phyloP scores from a whole-genome alignment of 208 protist genomes.

The Wallacemonas collosoma region DNA sequence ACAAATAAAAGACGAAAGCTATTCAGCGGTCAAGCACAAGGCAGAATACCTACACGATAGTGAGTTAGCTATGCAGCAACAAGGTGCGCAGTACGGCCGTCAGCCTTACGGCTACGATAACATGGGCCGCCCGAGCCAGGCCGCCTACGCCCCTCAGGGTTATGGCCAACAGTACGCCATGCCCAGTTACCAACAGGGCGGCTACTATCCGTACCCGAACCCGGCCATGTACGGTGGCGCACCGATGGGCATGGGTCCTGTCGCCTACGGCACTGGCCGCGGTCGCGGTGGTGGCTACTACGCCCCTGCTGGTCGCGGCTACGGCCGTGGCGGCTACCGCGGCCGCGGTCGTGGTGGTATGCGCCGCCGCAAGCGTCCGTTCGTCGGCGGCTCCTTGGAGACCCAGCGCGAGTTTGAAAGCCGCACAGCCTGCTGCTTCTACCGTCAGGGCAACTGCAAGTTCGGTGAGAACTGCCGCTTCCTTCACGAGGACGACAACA shows the following conservation, averaged over 20 bases:
- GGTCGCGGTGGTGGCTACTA: slow-evolving; percentile 35
- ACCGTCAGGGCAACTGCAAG: slow-evolving; percentile 79
- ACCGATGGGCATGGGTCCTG: slow-evolving; percentile 7
- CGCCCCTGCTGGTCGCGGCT: slow-evolving; percentile 11
- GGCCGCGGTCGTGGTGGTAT: slow-evolving; percentile 48
- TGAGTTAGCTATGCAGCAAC: slow-evolving; percentile 18
- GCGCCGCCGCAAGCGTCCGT: slow-evolving; percentile 62
- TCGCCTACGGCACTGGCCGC: slow-evolving; percentile 26
- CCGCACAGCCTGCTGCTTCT: slow-evolving; percentile 84
- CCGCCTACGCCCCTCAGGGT: slow-evolving; percentile 27
- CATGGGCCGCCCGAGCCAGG: slow-evolving; percentile 25
- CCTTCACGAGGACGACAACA: slow-evolving; percentile 64
- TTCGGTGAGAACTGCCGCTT: slow-evolving; percentile 82
- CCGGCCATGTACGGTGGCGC: slow-evolving; percentile 28
- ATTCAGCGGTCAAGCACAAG: background rate
- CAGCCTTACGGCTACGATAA: slow-evolving; percentile 31
- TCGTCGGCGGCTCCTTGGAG: slow-evolving; percentile 83
- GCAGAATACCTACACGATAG: background rate
- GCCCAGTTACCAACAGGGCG: slow-evolving; percentile 24
- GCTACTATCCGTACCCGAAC: slow-evolving; percentile 29
- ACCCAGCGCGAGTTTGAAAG: slow-evolving; percentile 75
- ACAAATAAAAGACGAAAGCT: background rate
- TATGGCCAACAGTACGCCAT: slow-evolving; percentile 40
- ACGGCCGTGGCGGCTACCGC: slow-evolving; percentile 35
- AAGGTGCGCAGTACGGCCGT: slow-evolving; percentile 30